These are phyloP conservation scores for Tetrapyrgos nigripes DNA, from an alignment of 1,284 basidiomycete species.

Conservation along the genomic window DNA sequence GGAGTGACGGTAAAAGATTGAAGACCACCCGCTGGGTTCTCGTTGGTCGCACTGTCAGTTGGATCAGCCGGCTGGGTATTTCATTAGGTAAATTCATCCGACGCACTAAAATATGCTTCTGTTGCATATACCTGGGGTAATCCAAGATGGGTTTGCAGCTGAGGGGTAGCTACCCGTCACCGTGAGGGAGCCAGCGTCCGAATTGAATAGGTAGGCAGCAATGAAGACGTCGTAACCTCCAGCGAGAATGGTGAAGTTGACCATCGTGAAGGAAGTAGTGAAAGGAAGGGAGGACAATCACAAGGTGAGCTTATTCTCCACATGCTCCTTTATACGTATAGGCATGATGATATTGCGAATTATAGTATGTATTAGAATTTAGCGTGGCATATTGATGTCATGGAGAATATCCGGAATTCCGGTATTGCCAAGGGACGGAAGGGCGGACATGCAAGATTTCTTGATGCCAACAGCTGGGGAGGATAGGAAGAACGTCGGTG, in stretches of 20 bases:
- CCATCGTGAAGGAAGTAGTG: too few relatives aligned
- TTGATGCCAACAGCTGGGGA: too few relatives aligned
- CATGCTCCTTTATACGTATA: too few relatives aligned
- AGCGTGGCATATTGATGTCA: too few relatives aligned
- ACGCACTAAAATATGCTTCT: slow-evolving; percentile 63
- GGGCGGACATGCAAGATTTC: too few relatives aligned
- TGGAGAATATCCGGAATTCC: too few relatives aligned
- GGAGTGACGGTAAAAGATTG: slow-evolving; percentile 61
- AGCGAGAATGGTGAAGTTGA: slow-evolving; percentile 65
- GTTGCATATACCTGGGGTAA: slow-evolving; percentile 57
- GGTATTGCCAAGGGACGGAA: too few relatives aligned
- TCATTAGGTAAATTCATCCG: background rate
- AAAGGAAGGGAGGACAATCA: too few relatives aligned
- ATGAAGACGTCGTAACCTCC: slow-evolving; percentile 67
- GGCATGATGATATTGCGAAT: too few relatives aligned
- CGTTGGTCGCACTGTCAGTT: slow-evolving; percentile 59
- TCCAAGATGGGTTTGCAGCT: slow-evolving; percentile 62
- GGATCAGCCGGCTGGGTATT: background rate
- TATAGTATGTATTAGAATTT: too few relatives aligned
- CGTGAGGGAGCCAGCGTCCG: slow-evolving; percentile 49
- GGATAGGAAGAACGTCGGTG: too few relatives aligned
- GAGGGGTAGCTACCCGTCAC: slow-evolving; percentile 55
- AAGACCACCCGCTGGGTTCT: slow-evolving; percentile 49
- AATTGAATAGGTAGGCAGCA: slow-evolving; percentile 65
- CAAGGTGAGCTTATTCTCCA: too few relatives aligned